Conservation (phyloP, 805 yeast genomes). For the Candida taoyuanica region DNA sequence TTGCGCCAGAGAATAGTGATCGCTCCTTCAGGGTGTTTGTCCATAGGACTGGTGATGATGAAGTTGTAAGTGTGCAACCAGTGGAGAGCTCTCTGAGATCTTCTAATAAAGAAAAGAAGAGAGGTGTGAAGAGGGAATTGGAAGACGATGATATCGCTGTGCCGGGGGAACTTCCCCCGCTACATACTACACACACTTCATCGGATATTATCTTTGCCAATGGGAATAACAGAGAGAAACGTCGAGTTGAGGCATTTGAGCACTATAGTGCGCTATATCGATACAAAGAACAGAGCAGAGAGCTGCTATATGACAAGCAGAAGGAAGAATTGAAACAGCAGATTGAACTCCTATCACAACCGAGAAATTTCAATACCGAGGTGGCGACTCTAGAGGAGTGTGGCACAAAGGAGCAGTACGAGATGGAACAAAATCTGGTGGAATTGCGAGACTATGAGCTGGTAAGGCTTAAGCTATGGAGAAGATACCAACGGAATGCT, state of each 20-base stretch:
- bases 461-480: constrained; percentile 23
- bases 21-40: constrained; percentile 7
- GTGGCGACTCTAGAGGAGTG: constrained; percentile 5
- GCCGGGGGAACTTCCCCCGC: background rate
- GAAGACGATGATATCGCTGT: constrained; percentile 2
- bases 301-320: constrained; percentile 7
- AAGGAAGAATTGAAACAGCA: constrained; percentile 1
- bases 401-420: constrained; percentile 8
- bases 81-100: constrained; percentile 1
- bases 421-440: constrained; percentile 27
- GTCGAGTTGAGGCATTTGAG: constrained; percentile 25
- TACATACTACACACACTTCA: constrained; percentile 1
- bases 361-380: constrained; percentile 8
- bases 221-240: constrained; percentile 27
- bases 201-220: constrained; percentile 26
- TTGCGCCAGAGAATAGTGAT: background rate
- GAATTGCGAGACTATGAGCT: constrained; percentile 33
- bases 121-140: background rate
- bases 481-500: constrained; percentile 26
- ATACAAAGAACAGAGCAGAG: constrained; percentile 17
- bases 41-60: constrained; percentile 5
- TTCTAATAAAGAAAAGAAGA: background rate
- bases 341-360: constrained; percentile 1
- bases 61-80: constrained; percentile 1
- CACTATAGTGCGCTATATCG: constrained; percentile 17